phyloP scores from a whole-genome alignment of 73 alveolate species.

The Tetrahymena malaccensis region DNA sequence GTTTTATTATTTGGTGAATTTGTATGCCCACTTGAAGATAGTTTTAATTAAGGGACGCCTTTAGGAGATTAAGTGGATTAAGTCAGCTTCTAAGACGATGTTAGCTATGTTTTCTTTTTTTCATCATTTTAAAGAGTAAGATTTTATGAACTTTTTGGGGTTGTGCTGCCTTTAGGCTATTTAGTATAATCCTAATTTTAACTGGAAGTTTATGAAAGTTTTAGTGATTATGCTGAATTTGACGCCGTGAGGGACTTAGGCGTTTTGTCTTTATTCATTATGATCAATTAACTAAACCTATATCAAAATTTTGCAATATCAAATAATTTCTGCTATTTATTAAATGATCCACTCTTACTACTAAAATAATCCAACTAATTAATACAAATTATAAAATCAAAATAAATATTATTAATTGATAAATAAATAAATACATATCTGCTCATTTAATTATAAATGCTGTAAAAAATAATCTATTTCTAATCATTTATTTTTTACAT shows the following conservation, averaged over 20 bases:
- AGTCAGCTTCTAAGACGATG: background rate
- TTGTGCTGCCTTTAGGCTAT: background rate
- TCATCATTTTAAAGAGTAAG: background rate
- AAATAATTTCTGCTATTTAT: background rate
- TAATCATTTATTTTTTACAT: too few species aligned
- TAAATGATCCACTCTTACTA: background rate
- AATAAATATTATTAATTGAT: too few species aligned
- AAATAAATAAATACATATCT: too few species aligned
- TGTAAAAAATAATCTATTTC: too few species aligned
- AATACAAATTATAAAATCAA: background rate
- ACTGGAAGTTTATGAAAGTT: background rate
- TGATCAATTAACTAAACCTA: background rate
- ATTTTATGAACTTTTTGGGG: background rate
- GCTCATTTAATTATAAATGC: background rate
- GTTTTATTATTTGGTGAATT: background rate
- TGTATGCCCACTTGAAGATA: background rate
- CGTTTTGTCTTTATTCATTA: background rate
- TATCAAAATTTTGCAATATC: background rate
- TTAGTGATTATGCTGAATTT: background rate
- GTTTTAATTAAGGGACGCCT: background rate
- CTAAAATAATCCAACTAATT: too few species aligned
- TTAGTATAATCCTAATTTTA: background rate
- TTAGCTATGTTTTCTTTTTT: background rate
- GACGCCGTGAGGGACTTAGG: background rate
- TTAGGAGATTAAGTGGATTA: background rate